Evolutionary conservation across 768 basidiomycete genomes (phyloP).

Genomic region (Gloeophyllum trabeum): DNA sequence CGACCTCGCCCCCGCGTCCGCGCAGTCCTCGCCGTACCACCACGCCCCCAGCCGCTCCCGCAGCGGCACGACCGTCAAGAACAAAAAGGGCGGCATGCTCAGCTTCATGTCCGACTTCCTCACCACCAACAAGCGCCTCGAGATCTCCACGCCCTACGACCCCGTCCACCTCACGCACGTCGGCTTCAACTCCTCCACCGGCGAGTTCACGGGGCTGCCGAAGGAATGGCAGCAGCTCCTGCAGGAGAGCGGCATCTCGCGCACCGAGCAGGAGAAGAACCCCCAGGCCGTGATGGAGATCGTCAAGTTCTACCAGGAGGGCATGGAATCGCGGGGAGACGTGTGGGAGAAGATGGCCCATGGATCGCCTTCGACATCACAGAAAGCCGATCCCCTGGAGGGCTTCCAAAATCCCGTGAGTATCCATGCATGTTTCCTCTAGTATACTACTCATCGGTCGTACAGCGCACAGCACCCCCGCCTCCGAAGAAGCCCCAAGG

Average conservation of each 20-base stretch:
- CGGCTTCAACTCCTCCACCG: slow-evolving; percentile 97
- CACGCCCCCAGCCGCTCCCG: slow-evolving; percentile 21
- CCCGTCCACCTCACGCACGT: slow-evolving; percentile 99
- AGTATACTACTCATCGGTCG: slow-evolving; percentile 6
- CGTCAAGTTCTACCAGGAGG: slow-evolving; percentile 96
- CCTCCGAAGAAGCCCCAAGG: slow-evolving; percentile 28
- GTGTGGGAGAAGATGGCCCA: slow-evolving; percentile 82
- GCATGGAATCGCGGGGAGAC: slow-evolving; percentile 37
- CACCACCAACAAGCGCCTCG: slow-evolving; percentile 63
- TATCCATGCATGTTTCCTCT: slow-evolving; percentile 9
- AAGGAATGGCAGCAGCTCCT: slow-evolving; percentile 99
- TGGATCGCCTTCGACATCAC: slow-evolving; percentile 20
- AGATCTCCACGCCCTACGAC: slow-evolving; percentile 97
- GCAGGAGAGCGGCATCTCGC: slow-evolving; percentile 91
- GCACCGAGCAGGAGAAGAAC: slow-evolving; percentile 92
- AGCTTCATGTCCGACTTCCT: slow-evolving; percentile 65
- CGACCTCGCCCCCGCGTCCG: slow-evolving; percentile 6
- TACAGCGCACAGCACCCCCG: slow-evolving; percentile 26
- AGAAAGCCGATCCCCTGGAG: slow-evolving; percentile 22
- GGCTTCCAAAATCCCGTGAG: slow-evolving; percentile 47
- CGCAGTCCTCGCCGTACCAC: slow-evolving; percentile 9
- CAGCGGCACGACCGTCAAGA: slow-evolving; percentile 27
- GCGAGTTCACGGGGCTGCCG: slow-evolving; percentile 95
- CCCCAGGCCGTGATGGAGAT: slow-evolving; percentile 98
- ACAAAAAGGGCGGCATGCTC: slow-evolving; percentile 53